Conservation (phyloP, 1,139 yeast genomes). For the Candida buenavistaensis region DNA sequence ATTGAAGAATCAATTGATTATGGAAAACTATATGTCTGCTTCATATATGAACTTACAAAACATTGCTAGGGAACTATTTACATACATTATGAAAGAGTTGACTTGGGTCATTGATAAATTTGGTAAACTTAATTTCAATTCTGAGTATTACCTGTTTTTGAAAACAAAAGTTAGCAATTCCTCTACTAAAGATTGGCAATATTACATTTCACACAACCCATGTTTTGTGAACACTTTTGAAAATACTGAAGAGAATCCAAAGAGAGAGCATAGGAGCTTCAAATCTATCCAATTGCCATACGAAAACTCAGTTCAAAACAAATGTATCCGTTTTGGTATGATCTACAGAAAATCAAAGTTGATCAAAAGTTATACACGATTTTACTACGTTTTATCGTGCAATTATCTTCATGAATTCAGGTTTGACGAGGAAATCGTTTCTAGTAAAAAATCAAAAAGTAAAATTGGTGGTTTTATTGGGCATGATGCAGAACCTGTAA, state of each 20-base stretch:
- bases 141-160: constrained; percentile 18
- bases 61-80: constrained; percentile 42
- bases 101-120: constrained; percentile 33
- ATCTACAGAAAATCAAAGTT: constrained; percentile 45
- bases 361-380: constrained; percentile 40
- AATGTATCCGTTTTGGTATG: constrained; percentile 45
- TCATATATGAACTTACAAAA: constrained; percentile 45
- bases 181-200: constrained; percentile 38
- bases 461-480: constrained; percentile 46
- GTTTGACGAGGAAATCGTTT: constrained; percentile 26
- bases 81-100: constrained; percentile 42
- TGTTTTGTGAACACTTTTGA: constrained; percentile 37
- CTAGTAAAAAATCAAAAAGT: constrained; percentile 21
- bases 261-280: constrained; percentile 32
- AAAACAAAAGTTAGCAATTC: constrained; percentile 23
- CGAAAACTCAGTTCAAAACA: constrained; percentile 39
- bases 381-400: constrained; percentile 43
- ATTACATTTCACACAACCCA: constrained; percentile 36
- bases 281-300: constrained; percentile 36
- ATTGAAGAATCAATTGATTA: constrained; percentile 41
- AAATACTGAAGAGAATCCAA: constrained; percentile 25
- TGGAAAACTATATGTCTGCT: constrained; percentile 47
- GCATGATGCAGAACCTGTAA: constrained; percentile 41
- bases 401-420: constrained; percentile 48
- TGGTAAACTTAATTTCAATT: constrained; percentile 26